Conservation (phyloP, 140 eudicot genomes). For the Bidens hawaiensis region DNA sequence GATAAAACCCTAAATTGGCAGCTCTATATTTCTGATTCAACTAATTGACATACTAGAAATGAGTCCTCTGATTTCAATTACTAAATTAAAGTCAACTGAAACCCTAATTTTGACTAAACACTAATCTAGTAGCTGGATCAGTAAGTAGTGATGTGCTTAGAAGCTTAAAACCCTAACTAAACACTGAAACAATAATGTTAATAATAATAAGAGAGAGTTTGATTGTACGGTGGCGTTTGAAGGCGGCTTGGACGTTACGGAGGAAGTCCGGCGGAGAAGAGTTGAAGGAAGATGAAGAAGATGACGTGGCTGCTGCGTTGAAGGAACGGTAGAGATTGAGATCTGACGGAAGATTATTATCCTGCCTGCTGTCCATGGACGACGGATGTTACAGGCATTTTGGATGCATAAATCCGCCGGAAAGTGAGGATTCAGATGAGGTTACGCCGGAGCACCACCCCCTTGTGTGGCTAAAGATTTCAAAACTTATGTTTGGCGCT, state of each 20-base stretch:
- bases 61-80: background rate
- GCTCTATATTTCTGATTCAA: background rate
- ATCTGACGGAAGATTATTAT: slow-evolving; percentile 56
- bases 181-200: slow-evolving; percentile 2
- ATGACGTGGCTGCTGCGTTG: slow-evolving; percentile 31
- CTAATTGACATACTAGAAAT: background rate
- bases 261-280: slow-evolving; percentile 61
- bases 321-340: slow-evolving; percentile 31
- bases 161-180: slow-evolving; percentile 12
- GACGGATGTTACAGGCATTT: slow-evolving; percentile 60
- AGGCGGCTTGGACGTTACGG: slow-evolving; percentile 77
- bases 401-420: slow-evolving; percentile 23
- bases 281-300: slow-evolving; percentile 51
- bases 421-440: background rate
- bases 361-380: slow-evolving; percentile 66
- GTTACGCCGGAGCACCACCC: background rate
- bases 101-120: slow-evolving; percentile 9
- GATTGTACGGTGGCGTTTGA: slow-evolving; percentile 79
- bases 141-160: background rate
- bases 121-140: background rate
- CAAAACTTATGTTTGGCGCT: slow-evolving; percentile 31
- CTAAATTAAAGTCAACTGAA: slow-evolving; percentile 5
- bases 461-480: too few relatives aligned
- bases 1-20: background rate
- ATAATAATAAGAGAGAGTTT: background rate